Evolutionary conservation across 129 eudicot genomes (phyloP).

Genomic region (Kitagawia praeruptora): DNA sequence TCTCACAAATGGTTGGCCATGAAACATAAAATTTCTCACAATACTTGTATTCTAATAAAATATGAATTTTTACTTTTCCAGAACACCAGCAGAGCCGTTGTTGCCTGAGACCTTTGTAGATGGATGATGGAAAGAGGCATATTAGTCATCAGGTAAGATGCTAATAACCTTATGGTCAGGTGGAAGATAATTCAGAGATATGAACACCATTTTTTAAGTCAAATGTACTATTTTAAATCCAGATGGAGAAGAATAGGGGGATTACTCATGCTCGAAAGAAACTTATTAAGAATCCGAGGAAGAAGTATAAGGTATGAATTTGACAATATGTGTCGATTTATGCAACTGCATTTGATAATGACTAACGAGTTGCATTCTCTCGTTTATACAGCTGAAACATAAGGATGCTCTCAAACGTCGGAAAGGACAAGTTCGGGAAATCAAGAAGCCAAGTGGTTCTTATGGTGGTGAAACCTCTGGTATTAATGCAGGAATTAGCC

Average conservation of each 20-base stretch:
- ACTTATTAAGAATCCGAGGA: conserved; percentile 66
- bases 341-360: neutral
- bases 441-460: conserved; percentile 38
- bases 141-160: conserved; percentile 52
- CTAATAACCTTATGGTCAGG: neutral
- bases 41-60: neutral
- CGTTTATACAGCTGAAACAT: conserved; percentile 43
- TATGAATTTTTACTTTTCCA: conserved; percentile 18
- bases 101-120: conserved; percentile 27
- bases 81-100: conserved; percentile 30
- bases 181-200: neutral
- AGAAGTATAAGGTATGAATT: conserved; percentile 63
- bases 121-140: conserved; percentile 62
- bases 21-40: neutral
- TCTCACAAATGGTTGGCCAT: neutral
- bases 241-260: conserved; percentile 94
- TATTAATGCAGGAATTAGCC: conserved; percentile 53
- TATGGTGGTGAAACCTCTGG: conserved; percentile 82
- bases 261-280: conserved; percentile 75
- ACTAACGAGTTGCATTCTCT: neutral
- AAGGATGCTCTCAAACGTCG: conserved; percentile 43
- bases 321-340: neutral
- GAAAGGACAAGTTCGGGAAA: conserved; percentile 62
- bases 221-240: conserved; percentile 11
- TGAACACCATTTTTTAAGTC: neutral